Percentiles rank a stretch among this genome's conserved stretches.
Conservation (phyloP, 495 filamentous ascomycete species). For the Massariosphaeria phaeospora region DNA sequence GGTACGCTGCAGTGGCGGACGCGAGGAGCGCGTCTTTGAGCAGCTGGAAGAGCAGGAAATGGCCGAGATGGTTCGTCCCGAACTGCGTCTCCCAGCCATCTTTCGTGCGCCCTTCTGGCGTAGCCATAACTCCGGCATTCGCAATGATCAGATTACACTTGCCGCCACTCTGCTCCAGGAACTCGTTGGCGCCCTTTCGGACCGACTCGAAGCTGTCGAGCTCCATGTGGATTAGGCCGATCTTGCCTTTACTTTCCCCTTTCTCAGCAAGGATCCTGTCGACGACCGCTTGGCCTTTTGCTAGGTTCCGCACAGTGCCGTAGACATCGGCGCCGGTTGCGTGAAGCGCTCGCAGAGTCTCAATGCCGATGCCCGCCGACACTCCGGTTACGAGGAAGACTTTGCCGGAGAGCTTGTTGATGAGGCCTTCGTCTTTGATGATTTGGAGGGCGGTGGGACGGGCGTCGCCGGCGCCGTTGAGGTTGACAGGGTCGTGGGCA, state of each 20-base stretch:
- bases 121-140: slow-evolving; percentile 30
- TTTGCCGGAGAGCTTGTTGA: slow-evolving; percentile 45
- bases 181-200: slow-evolving; percentile 41
- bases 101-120: slow-evolving; percentile 11
- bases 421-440: slow-evolving; percentile 43
- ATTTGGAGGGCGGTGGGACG: slow-evolving; percentile 48
- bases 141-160: slow-evolving; percentile 24
- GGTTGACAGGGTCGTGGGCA: slow-evolving; percentile 14
- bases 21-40: slow-evolving; percentile 24
- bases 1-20: slow-evolving; percentile 14
- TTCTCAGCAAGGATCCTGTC: slow-evolving; percentile 26
- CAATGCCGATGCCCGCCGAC: slow-evolving; percentile 53
- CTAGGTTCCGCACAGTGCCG: slow-evolving; percentile 42
- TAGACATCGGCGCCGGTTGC: slow-evolving; percentile 48
- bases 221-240: slow-evolving; percentile 45
- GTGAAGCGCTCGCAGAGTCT: slow-evolving; percentile 48
- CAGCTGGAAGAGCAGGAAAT: slow-evolving; percentile 34
- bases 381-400: slow-evolving; percentile 66
- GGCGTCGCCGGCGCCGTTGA: slow-evolving; percentile 46
- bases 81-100: slow-evolving; percentile 33
- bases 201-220: slow-evolving; percentile 44
- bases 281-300: slow-evolving; percentile 36
- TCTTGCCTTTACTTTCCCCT: slow-evolving; percentile 24
- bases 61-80: slow-evolving; percentile 31
- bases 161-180: slow-evolving; percentile 32